phyloP scores from a whole-genome alignment of 169 alveolate species.

The Plasmodium fragile region DNA sequence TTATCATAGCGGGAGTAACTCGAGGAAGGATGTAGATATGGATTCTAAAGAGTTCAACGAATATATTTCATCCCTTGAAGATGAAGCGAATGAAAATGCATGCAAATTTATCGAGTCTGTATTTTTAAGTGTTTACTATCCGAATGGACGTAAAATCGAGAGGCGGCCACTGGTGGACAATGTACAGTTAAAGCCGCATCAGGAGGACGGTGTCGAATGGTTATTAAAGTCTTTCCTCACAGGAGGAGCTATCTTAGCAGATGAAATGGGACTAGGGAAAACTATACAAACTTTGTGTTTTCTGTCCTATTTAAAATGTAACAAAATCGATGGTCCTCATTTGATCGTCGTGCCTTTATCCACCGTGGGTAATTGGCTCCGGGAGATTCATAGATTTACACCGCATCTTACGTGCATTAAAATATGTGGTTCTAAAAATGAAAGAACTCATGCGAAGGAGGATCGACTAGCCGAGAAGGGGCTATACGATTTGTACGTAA shows the following conservation, averaged over 20 bases:
- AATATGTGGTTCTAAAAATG: constrained; percentile 91
- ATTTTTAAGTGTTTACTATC: constrained; percentile 81
- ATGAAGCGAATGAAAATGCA: constrained; percentile 84
- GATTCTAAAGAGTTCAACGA: constrained; percentile 79
- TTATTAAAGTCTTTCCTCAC: constrained; percentile 88
- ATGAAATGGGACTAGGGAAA: constrained; percentile 95
- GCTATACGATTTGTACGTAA: constrained; percentile 90
- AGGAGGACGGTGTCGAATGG: constrained; percentile 94
- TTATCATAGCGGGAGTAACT: constrained; percentile 12
- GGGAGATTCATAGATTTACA: constrained; percentile 93
- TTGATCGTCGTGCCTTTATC: constrained; percentile 96
- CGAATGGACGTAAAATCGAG: constrained; percentile 84
- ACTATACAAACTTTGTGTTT: constrained; percentile 93
- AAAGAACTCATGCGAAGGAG: constrained; percentile 90
- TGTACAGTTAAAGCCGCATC: constrained; percentile 91
- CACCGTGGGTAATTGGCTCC: constrained; percentile 96
- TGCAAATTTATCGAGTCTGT: constrained; percentile 84
- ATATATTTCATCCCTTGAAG: constrained; percentile 80
- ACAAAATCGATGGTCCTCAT: constrained; percentile 93
- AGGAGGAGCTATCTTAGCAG: constrained; percentile 94
- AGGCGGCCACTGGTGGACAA: constrained; percentile 88
- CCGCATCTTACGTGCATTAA: constrained; percentile 91
- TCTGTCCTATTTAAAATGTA: constrained; percentile 87
- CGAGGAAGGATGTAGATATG: constrained; percentile 47
- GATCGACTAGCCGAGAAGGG: constrained; percentile 90